A percentile compares a stretch with the other conserved stretches of the same genome.
phyloP scores from a whole-genome alignment of 2,329 filamentous ascomycete species.

The Decorospora gaudefroyi region DNA sequence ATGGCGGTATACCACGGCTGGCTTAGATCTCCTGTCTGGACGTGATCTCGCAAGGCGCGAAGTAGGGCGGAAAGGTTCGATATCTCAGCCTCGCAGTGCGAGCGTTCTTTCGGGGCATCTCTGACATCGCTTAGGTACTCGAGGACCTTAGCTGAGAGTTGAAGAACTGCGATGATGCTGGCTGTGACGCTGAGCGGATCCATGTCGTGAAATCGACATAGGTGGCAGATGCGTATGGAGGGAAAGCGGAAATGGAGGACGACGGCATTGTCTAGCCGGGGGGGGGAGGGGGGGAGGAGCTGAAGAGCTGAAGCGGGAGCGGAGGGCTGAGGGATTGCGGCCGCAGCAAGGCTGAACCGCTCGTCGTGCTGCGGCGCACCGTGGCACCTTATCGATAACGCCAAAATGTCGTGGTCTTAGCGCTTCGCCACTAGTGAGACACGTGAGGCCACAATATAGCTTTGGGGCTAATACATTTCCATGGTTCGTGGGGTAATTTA shows the following conservation, averaged over 20 bases:
- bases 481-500: neutral
- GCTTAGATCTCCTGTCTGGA: slow-evolving; percentile 18
- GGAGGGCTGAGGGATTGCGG: neutral
- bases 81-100: slow-evolving; percentile 21
- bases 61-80: slow-evolving; percentile 29
- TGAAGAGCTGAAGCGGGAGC: neutral
- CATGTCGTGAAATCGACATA: slow-evolving; percentile 17
- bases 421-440: slow-evolving; percentile 1
- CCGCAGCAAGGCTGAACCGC: slow-evolving; percentile 1
- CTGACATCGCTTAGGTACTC: slow-evolving; percentile 31
- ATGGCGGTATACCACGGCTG: slow-evolving; percentile 30
- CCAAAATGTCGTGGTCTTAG: neutral
- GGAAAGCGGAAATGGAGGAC: slow-evolving; percentile 1
- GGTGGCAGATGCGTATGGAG: slow-evolving; percentile 2
- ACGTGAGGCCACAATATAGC: slow-evolving; percentile 1
- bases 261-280: neutral
- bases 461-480: neutral
- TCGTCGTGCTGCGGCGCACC: slow-evolving; percentile 1
- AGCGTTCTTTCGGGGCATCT: slow-evolving; percentile 30
- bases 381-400: slow-evolving; percentile 2
- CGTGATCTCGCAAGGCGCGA: slow-evolving; percentile 20
- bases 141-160: slow-evolving; percentile 27
- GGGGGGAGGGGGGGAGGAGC: too few relatives aligned
- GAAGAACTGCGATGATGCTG: slow-evolving; percentile 32
- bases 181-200: slow-evolving; percentile 31